phyloP scores from a whole-genome alignment of 768 basidiomycete genomes.

The Cystobasidium ongulense region DNA sequence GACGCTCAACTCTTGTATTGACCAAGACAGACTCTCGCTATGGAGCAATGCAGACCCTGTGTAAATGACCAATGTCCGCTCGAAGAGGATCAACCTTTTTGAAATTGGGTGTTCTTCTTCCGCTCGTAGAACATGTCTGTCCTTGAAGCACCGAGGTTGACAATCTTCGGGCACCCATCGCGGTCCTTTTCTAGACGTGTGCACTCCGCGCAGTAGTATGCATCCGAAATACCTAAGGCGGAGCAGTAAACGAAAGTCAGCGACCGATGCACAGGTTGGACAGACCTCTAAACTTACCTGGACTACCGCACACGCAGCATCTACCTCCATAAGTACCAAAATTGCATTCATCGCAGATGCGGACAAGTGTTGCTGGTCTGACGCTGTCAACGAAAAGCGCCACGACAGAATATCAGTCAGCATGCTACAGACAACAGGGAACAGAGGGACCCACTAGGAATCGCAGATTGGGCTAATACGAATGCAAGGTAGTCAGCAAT shows the following conservation, averaged over 20 bases:
- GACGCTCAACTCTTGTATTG: too few relatives aligned
- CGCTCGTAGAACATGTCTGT: slow-evolving; percentile 89
- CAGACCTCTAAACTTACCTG: slow-evolving; percentile 56
- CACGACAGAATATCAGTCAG: neutral
- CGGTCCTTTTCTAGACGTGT: slow-evolving; percentile 82
- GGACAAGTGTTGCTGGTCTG: slow-evolving; percentile 90
- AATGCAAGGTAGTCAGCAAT: neutral
- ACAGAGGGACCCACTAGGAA: slow-evolving; percentile 55
- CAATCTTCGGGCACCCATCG: slow-evolving; percentile 97
- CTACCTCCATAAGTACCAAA: slow-evolving; percentile 96
- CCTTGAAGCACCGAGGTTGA: slow-evolving; percentile 77
- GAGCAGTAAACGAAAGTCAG: neutral
- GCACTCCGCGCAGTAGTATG: slow-evolving; percentile 79
- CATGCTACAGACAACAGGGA: neutral
- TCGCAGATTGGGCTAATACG: slow-evolving; percentile 82
- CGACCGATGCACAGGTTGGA: neutral
- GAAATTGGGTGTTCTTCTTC: slow-evolving; percentile 25
- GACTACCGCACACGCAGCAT: slow-evolving; percentile 94
- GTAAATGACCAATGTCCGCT: neutral
- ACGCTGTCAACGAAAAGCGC: slow-evolving; percentile 49
- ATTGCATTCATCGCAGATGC: slow-evolving; percentile 99
- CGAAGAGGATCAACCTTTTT: slow-evolving; percentile 7
- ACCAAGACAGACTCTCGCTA: too few relatives aligned
- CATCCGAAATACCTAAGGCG: slow-evolving; percentile 84
- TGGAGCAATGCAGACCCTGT: neutral